Evolutionary conservation across 2,329 filamentous ascomycete genomes (phyloP).

Genomic region (Plectosphaerella plurivora): DNA sequence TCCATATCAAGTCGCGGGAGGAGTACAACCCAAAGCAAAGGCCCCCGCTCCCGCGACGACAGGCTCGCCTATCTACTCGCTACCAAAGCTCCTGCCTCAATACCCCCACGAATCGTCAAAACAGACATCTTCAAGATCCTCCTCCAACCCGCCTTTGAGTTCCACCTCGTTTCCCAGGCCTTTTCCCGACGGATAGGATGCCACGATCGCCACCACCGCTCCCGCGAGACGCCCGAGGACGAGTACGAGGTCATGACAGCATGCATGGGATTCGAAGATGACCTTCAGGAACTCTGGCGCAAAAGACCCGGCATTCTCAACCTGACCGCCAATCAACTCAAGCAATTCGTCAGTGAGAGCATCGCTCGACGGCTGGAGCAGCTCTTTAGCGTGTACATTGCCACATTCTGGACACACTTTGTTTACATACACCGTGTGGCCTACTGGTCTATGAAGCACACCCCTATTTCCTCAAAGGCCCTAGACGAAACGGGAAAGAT

Average conservation of each 20-base stretch:
- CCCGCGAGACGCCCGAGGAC: constrained; percentile 1
- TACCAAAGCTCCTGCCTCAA: background rate
- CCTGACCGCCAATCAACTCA: background rate
- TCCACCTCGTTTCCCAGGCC: background rate
- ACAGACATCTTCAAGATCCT: constrained; percentile 1
- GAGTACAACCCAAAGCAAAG: background rate
- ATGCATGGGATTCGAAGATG: background rate
- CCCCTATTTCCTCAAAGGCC: background rate
- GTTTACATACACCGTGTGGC: constrained; percentile 1
- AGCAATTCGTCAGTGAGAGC: background rate
- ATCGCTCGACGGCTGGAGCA: background rate
- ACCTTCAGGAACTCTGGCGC: background rate
- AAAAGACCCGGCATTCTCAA: background rate
- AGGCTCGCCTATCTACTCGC: background rate
- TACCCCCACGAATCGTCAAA: background rate
- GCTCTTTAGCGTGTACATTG: constrained; percentile 1
- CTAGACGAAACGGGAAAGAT: background rate
- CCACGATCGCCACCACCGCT: constrained; percentile 1
- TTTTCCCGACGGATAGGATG: background rate
- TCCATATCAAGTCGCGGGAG: background rate
- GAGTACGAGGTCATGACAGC: background rate
- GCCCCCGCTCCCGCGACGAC: background rate
- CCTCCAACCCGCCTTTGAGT: background rate
- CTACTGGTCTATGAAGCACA: background rate
- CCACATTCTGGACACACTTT: background rate